Evolutionary conservation across 768 basidiomycete species (phyloP).

Genomic region (Inosperma sp.): DNA sequence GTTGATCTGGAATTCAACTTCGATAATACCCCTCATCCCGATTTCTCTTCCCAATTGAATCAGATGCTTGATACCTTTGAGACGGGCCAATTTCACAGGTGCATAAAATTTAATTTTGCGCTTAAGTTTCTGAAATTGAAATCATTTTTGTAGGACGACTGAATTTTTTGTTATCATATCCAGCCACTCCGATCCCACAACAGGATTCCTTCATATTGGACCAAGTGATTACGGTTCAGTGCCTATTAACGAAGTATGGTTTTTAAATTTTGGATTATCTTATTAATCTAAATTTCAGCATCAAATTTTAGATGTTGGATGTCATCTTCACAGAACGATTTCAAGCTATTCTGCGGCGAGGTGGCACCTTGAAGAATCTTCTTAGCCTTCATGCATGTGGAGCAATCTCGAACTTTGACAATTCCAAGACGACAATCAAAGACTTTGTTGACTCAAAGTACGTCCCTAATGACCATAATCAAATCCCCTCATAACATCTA

Average conservation of each 20-base stretch:
- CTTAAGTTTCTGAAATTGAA: neutral
- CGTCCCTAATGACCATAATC: too few relatives aligned
- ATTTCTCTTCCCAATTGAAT: neutral
- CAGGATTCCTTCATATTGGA: conserved; percentile 9
- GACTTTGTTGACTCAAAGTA: too few relatives aligned
- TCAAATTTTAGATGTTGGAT: too few relatives aligned
- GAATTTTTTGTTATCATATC: conserved; percentile 3
- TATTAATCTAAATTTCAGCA: too few relatives aligned
- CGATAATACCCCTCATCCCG: neutral
- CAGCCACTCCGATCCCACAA: conserved; percentile 5
- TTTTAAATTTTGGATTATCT: too few relatives aligned
- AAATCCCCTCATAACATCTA: too few relatives aligned
- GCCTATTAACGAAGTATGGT: neutral
- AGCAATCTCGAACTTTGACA: too few relatives aligned
- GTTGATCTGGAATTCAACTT: conserved; percentile 6
- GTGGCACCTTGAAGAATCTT: too few relatives aligned
- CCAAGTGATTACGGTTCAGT: neutral
- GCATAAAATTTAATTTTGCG: neutral
- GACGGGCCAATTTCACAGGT: conserved; percentile 3
- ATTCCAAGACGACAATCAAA: too few relatives aligned
- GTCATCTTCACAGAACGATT: too few relatives aligned
- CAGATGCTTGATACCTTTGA: conserved; percentile 4
- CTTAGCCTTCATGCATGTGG: too few relatives aligned
- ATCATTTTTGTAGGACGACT: neutral
- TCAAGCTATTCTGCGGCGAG: too few relatives aligned